Percentiles rank a stretch among this genome's conserved stretches.
phyloP scores from a whole-genome alignment of 1,284 basidiomycete species.

The Xerocomus minutiporus region DNA sequence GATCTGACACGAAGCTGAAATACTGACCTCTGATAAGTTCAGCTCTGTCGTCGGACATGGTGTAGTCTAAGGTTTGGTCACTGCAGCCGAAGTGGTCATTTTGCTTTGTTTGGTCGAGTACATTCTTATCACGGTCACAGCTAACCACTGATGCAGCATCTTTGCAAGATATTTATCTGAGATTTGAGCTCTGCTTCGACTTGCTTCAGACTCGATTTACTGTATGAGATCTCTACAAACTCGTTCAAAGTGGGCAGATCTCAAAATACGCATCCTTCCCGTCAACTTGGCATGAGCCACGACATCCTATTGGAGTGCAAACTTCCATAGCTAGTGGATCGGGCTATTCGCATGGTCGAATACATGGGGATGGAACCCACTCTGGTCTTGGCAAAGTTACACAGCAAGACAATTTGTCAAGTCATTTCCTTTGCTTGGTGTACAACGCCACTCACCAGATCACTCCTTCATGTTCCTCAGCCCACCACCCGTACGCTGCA shows the following conservation, averaged over 20 bases:
- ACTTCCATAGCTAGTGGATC: not conserved
- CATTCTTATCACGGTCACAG: not conserved
- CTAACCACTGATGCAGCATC: too few species aligned
- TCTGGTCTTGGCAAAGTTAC: not conserved
- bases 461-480: not conserved
- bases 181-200: not conserved
- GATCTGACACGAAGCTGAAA: not conserved
- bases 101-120: conserved; percentile 22
- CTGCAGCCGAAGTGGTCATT: conserved; percentile 12
- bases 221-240: not conserved
- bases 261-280: not conserved
- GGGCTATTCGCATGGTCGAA: not conserved
- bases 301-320: too few species aligned
- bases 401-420: conserved; percentile 4
- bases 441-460: not conserved
- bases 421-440: not conserved
- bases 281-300: not conserved
- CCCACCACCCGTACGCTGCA: conserved; percentile 5
- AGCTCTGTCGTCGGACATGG: conserved; percentile 34
- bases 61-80: not conserved
- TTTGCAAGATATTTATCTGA: not conserved
- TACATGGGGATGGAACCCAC: not conserved
- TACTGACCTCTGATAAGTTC: conserved; percentile 32
- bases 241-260: not conserved
- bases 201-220: too few species aligned